Percentiles rank a stretch among this genome's conserved stretches.
Evolutionary conservation across 2,329 filamentous ascomycete genomes (phyloP).

Genomic region (Hirsutella rhossiliensis): DNA sequence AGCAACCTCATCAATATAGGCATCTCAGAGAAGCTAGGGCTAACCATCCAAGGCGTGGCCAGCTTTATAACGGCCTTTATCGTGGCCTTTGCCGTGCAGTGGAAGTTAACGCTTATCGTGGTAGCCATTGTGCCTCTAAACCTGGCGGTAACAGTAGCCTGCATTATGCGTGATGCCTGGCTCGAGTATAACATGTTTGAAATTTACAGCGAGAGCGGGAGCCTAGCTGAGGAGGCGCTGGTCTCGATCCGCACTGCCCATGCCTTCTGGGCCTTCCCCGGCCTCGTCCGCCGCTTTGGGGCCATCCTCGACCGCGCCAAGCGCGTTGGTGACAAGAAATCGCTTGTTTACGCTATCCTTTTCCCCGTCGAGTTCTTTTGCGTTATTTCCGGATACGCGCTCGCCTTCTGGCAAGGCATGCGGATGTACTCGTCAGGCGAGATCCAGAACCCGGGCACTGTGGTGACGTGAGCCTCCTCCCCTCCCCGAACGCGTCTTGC

Average conservation of each 20-base stretch:
- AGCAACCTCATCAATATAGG: conserved; percentile 31
- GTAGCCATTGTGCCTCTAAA: conserved; percentile 32
- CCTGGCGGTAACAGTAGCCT: conserved; percentile 24
- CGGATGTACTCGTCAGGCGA: conserved; percentile 31
- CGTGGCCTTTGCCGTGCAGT: conserved; percentile 26
- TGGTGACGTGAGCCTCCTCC: conserved; percentile 25
- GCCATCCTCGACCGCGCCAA: conserved; percentile 27
- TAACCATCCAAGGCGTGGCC: conserved; percentile 26
- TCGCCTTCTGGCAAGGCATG: conserved; percentile 41
- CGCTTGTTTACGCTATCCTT: conserved; percentile 27
- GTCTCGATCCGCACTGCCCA: conserved; percentile 35
- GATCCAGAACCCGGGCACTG: conserved; percentile 29
- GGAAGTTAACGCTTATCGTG: conserved; percentile 30
- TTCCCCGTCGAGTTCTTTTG: conserved; percentile 34
- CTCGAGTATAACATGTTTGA: conserved; percentile 31
- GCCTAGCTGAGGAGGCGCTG: conserved; percentile 36
- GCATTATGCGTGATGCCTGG: conserved; percentile 25
- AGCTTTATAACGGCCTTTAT: conserved; percentile 27
- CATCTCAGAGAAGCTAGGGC: conserved; percentile 31
- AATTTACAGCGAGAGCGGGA: conserved; percentile 28
- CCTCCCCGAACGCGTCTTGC: not conserved
- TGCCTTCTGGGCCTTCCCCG: conserved; percentile 36
- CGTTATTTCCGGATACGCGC: conserved; percentile 32
- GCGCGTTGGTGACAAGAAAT: conserved; percentile 28
- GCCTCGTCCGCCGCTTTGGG: conserved; percentile 28